These are phyloP conservation scores for Candida pseudofarinosa DNA, from an alignment of 805 yeast genomes.

Conservation along the genomic window DNA sequence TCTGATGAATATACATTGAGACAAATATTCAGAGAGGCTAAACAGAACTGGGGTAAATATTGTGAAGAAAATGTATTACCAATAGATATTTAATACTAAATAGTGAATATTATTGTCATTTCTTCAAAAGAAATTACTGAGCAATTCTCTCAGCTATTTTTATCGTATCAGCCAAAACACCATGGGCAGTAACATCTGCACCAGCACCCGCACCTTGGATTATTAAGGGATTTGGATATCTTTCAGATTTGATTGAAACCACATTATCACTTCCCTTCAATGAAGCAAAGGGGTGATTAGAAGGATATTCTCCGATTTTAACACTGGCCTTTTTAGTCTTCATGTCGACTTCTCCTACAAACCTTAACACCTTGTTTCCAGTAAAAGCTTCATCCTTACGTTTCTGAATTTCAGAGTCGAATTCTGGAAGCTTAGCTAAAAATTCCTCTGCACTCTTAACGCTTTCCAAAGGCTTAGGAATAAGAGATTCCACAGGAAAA, in stretches of 20 bases:
- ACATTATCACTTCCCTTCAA: constrained; percentile 96
- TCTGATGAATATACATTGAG: constrained; percentile 45
- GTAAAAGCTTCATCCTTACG: constrained; percentile 77
- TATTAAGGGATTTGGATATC: constrained; percentile 90
- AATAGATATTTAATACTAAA: constrained; percentile 7
- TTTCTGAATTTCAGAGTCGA: constrained; percentile 72
- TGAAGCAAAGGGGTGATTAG: constrained; percentile 92
- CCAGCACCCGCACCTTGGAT: constrained; percentile 97
- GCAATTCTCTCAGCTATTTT: constrained; percentile 87
- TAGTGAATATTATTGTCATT: not conserved
- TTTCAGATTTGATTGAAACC: constrained; percentile 82
- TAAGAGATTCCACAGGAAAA: constrained; percentile 90
- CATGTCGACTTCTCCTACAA: constrained; percentile 87
- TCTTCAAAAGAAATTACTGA: constrained; percentile 15
- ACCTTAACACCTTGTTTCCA: constrained; percentile 85
- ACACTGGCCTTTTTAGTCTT: constrained; percentile 68
- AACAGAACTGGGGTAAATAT: constrained; percentile 38
- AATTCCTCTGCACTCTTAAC: constrained; percentile 73
- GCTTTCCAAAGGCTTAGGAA: constrained; percentile 80
- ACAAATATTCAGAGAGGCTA: constrained; percentile 57
- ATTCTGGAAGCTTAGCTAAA: constrained; percentile 73
- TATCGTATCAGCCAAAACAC: constrained; percentile 90
- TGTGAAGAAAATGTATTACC: constrained; percentile 13
- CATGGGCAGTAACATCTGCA: constrained; percentile 70
- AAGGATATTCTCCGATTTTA: constrained; percentile 81